Evolutionary conservation across 345 rosid genomes (phyloP), one percentile per base, ranked within the genome.

Genomic region (Eucalyptus guilfoylei): DNA sequence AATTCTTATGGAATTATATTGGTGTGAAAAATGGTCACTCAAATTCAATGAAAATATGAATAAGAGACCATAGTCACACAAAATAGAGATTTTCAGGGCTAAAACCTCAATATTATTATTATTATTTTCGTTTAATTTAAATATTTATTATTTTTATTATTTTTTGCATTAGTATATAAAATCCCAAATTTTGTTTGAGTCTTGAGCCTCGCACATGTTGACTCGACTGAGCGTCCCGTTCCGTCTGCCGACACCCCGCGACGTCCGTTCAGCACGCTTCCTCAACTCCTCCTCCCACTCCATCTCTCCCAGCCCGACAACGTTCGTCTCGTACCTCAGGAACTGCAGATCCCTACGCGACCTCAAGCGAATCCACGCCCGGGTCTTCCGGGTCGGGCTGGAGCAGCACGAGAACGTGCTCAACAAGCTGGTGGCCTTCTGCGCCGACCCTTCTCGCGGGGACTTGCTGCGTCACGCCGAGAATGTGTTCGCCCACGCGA

Each of bases 301-400:
- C 87, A 44, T n/a, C 55, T 24, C 87, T 47, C 64, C 89, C 5
- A 40, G 48, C 62, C 88, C 86, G 83, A 37, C 83, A 72, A 19
- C 83, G 83, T 94, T 91, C 91, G 88, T 94, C 60, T 91, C 64
- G 87, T 91, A 91, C 76, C 94, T 94, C 69, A 86, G 90, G 62
- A 90, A 49, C 83, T 94, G 96, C 94, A 87, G 60, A 88, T 90
- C 94, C 37, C 89, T 89, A 89, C 40, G 58, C 89, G 91, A 93
- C 8, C 94, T 94, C 87, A 91, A 90, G 87, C 94, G 93, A 89
- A 92, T 95, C 87, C 95, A 94, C 34, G 91, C 92, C 88, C 94
- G 90, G 88, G 90, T 91, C 60, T 91, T 94, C 90, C 92, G 90
- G 52, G 50, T 87, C 58, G 93, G 94, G 4, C 93, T 94, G 87